A percentile compares a stretch with the other conserved stretches of the same genome.
phyloP scores from a whole-genome alignment of 805 yeast genomes.

The Pichia heedii region DNA sequence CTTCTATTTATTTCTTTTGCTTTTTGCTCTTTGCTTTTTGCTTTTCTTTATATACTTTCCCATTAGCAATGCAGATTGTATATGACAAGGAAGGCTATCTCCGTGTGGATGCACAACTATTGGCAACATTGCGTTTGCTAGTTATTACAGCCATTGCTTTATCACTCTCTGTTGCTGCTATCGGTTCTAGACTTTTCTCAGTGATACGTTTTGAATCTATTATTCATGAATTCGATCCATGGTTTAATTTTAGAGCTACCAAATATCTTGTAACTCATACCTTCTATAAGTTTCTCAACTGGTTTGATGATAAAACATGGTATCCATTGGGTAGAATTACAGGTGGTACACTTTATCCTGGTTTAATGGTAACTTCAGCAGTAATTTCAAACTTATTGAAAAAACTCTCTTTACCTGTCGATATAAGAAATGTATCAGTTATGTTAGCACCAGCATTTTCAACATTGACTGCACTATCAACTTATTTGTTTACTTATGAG shows the following conservation, averaged over 20 bases:
- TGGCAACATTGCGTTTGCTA: constrained; percentile 28
- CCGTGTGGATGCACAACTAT: constrained; percentile 14
- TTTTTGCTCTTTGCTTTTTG: too few relatives aligned
- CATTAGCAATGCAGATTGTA: constrained; percentile 4
- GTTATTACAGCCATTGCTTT: constrained; percentile 61
- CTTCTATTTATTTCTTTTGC: background rate
- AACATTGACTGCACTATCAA: constrained; percentile 83
- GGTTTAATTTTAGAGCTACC: constrained; percentile 97
- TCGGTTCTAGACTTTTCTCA: constrained; percentile 88
- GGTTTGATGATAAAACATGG: constrained; percentile 99
- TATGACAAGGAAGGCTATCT: constrained; percentile 23
- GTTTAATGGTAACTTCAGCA: constrained; percentile 96
- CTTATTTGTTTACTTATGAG: constrained; percentile 81
- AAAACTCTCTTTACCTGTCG: constrained; percentile 69
- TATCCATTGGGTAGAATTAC: constrained; percentile 98
- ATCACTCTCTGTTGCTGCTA: constrained; percentile 82
- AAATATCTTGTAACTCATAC: constrained; percentile 77
- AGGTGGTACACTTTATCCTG: constrained; percentile 97
- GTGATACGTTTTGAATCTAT: constrained; percentile 93
- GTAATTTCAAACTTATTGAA: constrained; percentile 69
- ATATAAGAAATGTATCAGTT: constrained; percentile 93
- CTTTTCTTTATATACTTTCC: too few relatives aligned
- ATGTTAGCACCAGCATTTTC: constrained; percentile 94
- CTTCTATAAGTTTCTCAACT: constrained; percentile 84
- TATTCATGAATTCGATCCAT: constrained; percentile 95